Conservation (phyloP, 1,284 basidiomycete species). For the Volvariella volvacea region DNA sequence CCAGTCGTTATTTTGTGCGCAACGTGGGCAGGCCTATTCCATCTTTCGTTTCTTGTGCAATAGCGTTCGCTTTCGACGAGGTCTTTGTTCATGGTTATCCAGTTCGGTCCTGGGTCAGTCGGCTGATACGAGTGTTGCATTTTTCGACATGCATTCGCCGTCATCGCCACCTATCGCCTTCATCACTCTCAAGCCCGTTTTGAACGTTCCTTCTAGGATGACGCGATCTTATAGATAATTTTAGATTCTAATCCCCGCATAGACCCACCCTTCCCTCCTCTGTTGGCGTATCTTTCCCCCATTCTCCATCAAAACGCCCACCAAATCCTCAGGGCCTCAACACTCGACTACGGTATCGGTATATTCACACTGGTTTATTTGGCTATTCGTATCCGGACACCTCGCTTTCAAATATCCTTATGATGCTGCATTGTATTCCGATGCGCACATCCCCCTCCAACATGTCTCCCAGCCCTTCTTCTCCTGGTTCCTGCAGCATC, state of each 20-base stretch:
- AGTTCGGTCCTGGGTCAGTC: neutral
- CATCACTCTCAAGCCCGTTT: no score
- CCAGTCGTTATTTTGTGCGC: neutral
- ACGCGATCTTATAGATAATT: neutral
- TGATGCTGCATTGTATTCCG: neutral
- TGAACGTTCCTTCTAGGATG: neutral
- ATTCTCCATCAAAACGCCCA: neutral
- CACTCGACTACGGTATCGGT: neutral
- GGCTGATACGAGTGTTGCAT: neutral
- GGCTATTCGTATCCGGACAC: neutral
- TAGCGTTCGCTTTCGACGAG: slow-evolving; percentile 1
- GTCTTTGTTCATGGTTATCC: neutral
- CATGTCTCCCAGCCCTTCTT: neutral
- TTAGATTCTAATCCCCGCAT: neutral
- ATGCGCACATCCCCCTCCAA: neutral
- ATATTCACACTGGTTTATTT: neutral
- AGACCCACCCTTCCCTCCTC: neutral
- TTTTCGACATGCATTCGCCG: neutral
- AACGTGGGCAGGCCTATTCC: neutral
- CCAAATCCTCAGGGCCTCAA: neutral
- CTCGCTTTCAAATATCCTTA: neutral
- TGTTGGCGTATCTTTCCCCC: neutral
- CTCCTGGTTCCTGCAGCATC: no score
- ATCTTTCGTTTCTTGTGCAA: neutral
- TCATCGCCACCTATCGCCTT: no score